Evolutionary conservation across 78 protist species (phyloP).

Genomic region (Planoprotostelium fungivorum): DNA sequence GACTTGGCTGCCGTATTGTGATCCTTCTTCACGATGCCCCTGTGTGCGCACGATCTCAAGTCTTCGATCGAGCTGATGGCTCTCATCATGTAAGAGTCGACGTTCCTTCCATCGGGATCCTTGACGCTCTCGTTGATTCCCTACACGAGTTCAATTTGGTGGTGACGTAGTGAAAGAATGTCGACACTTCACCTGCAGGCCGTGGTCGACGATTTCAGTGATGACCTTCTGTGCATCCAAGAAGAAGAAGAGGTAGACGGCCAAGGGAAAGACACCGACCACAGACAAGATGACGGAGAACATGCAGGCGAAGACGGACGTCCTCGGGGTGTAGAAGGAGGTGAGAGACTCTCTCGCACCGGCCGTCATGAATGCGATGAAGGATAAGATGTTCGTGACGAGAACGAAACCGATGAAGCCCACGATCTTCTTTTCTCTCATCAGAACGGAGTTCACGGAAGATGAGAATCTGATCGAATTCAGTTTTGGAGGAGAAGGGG

Average conservation of each 20-base stretch:
- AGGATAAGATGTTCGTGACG: not conserved
- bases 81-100: not conserved
- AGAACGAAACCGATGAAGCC: not conserved
- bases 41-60: not conserved
- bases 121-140: not conserved
- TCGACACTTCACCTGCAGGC: not conserved
- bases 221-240: conserved; percentile 12
- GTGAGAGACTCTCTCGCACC: not conserved
- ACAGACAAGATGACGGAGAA: not conserved
- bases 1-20: not conserved
- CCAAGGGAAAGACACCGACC: conserved; percentile 4
- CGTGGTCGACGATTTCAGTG: conserved; percentile 3
- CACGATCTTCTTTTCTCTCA: not conserved
- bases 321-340: not conserved
- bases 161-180: not conserved
- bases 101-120: not conserved
- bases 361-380: not conserved
- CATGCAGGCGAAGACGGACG: not conserved
- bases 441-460: not conserved
- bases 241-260: conserved; percentile 11
- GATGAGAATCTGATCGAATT: not conserved
- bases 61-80: not conserved
- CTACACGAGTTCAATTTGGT: not conserved
- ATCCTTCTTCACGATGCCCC: conserved; percentile 9
- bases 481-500: not conserved